Evolutionary conservation across 441 rosid genomes (phyloP), one percentile per base, ranked within the genome.

Genomic region (Adansonia rubrostipa): DNA sequence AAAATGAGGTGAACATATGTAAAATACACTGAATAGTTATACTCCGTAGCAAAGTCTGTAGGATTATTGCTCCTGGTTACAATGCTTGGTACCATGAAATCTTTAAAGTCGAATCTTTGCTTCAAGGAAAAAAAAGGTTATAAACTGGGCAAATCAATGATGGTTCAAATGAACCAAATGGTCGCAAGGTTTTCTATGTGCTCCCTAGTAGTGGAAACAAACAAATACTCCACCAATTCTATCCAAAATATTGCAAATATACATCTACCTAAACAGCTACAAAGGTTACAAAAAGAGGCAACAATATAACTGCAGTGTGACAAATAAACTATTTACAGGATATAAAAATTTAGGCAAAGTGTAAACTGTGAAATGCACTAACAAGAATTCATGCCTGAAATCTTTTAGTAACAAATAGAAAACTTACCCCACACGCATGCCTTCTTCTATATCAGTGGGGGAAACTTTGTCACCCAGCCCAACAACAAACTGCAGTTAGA

Each of bases 401-500:
- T 19, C 48, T 48, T 74, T 36, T 22, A 19, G 42, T 24, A 61
- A 61, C 20, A 56, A 57, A 61, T 54, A 14, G 66, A 19, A 71
- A 75, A 83, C 89, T 64, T 86, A 96, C 99, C 99, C 99, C 0
- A 61, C 66, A 11, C 66, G 42, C 42, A 96, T 96, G 92, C 99
- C 99, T 89, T 96, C 99, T 87, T 96, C 99, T 45, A 96, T 94
- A 62, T 94, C 98, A 62, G 99, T 94, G 8, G 98, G 99, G 47
- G 99, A 96, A 63, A 96, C 99, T 82, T 94, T 96, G 85, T 96
- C 99, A 9, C 99, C 99, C 44, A 96, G 97, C 24, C 99, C 98
- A 90, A 96, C 99, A 79, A 96, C 98, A 88, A 96, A 96, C 97
- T 96, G 87, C 75, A 78, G 62, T 17, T 44, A 68, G 36, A 71